Conservation (phyloP, 2,329 filamentous ascomycete species). For the Aphanocladium album region DNA sequence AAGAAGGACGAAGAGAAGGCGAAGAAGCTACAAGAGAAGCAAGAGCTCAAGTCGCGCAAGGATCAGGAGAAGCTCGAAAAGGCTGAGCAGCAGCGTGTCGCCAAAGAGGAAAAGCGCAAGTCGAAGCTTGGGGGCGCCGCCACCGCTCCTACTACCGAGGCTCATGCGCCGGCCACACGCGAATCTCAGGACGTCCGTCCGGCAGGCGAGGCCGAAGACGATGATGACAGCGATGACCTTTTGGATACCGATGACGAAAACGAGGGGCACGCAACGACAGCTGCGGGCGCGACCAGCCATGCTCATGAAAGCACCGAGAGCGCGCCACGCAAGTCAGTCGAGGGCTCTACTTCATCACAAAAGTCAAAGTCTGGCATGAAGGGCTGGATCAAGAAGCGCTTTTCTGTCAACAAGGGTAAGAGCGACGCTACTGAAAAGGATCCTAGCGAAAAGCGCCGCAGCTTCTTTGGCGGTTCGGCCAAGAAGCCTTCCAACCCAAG, state of each 20-base stretch:
- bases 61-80: slow-evolving; percentile 49
- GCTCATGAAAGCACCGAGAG: slow-evolving; percentile 6
- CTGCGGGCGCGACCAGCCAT: not conserved
- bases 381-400: slow-evolving; percentile 52
- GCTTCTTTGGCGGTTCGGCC: slow-evolving; percentile 48
- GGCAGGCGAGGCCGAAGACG: slow-evolving; percentile 4
- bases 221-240: slow-evolving; percentile 8
- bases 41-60: slow-evolving; percentile 36
- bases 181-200: slow-evolving; percentile 15
- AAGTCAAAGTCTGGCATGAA: slow-evolving; percentile 39
- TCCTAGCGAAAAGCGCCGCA: slow-evolving; percentile 26
- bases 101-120: slow-evolving; percentile 50
- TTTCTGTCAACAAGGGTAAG: slow-evolving; percentile 36
- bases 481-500: slow-evolving; percentile 35
- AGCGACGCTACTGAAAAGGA: slow-evolving; percentile 25
- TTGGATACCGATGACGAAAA: slow-evolving; percentile 18
- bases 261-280: slow-evolving; percentile 13
- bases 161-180: not conserved
- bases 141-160: not conserved
- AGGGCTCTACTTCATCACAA: slow-evolving; percentile 21
- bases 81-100: slow-evolving; percentile 47
- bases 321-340: slow-evolving; percentile 8
- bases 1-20: slow-evolving; percentile 20
- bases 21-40: slow-evolving; percentile 23
- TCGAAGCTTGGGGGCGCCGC: slow-evolving; percentile 23